phyloP scores from a whole-genome alignment of 192 early-diverging fungal genomes.

The Backusella australiensis region DNA sequence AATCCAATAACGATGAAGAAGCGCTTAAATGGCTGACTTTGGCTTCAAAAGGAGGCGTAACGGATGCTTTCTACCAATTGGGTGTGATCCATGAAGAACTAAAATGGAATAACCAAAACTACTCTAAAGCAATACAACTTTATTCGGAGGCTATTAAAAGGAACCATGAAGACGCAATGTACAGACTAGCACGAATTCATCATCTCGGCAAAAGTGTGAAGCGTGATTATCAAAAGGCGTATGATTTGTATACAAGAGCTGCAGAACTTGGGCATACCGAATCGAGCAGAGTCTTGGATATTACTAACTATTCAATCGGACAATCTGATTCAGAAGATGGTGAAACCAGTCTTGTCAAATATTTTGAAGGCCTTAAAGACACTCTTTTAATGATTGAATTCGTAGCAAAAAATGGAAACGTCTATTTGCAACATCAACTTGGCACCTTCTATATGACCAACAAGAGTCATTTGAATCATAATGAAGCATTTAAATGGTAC shows the following conservation, averaged over 20 bases:
- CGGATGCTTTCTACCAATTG: neutral
- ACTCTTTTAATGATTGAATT: neutral
- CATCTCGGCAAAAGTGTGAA: neutral
- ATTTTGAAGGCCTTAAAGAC: neutral
- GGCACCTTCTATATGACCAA: neutral
- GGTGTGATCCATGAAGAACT: neutral
- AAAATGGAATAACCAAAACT: neutral
- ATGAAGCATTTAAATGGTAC: neutral
- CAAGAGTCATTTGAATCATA: neutral
- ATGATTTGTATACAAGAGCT: neutral
- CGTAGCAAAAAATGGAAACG: neutral
- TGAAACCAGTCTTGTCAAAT: neutral
- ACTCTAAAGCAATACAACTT: neutral
- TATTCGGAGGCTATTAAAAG: neutral
- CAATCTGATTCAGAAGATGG: rapidly evolving
- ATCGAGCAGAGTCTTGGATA: neutral
- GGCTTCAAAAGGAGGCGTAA: neutral
- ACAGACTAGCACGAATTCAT: neutral
- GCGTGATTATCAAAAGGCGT: neutral
- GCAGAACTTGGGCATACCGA: neutral
- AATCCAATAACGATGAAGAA: too few relatives aligned
- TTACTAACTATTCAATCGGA: neutral
- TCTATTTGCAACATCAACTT: neutral
- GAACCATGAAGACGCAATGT: neutral
- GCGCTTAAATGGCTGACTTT: neutral